Evolutionary conservation across 106 monocot genomes (phyloP).

Genomic region (Allium fistulosum): DNA sequence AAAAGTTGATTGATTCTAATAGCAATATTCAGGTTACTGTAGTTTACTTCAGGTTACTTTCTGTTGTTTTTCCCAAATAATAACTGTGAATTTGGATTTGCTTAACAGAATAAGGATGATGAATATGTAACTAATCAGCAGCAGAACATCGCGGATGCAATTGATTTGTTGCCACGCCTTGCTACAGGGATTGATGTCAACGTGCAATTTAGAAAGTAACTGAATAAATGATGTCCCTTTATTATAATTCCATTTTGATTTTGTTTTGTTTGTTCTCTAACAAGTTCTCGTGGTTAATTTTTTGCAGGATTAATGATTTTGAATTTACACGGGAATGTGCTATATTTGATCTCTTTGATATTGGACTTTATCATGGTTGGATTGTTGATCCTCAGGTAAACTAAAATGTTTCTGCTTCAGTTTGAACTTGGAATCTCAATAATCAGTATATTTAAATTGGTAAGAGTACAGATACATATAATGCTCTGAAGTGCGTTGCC

Average conservation of each 20-base stretch:
- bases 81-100: neutral
- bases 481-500: too few relatives aligned
- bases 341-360: conserved; percentile 97
- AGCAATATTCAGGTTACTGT: conserved; percentile 54
- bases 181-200: conserved; percentile 92
- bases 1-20: conserved; percentile 76
- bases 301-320: conserved; percentile 81
- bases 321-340: conserved; percentile 91
- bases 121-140: conserved; percentile 70
- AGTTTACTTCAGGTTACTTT: neutral
- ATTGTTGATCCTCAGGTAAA: conserved; percentile 92
- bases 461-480: too few relatives aligned
- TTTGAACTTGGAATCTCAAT: neutral
- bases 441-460: too few relatives aligned
- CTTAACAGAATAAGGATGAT: conserved; percentile 57
- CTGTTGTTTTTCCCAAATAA: neutral
- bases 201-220: conserved; percentile 84
- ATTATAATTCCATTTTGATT: neutral
- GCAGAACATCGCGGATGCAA: conserved; percentile 89
- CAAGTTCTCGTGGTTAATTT: neutral
- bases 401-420: too few relatives aligned
- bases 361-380: conserved; percentile 95
- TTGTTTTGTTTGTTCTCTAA: neutral
- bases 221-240: neutral
- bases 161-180: conserved; percentile 84